These are phyloP conservation scores for Brasenia schreberi DNA, from an alignment of 164 flowering plant genomes.

Conservation along the genomic window DNA sequence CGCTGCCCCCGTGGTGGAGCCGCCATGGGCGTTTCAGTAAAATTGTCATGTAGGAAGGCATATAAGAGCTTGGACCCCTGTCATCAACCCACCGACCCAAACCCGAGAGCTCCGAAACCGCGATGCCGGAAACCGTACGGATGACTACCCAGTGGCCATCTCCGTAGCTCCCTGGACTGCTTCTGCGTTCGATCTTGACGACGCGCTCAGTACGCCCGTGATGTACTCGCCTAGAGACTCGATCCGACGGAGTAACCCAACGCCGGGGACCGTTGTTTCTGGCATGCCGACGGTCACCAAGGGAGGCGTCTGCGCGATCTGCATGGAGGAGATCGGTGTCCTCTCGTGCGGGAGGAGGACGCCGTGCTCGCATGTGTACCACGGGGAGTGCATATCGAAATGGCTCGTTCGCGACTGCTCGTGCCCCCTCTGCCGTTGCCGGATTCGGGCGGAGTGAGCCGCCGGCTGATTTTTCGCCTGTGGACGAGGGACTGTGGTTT, in stretches of 20 bases:
- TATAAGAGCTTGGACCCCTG: no score
- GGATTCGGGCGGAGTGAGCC: neutral
- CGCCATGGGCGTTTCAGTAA: neutral
- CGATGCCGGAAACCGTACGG: neutral
- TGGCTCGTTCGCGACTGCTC: slow-evolving; percentile 28
- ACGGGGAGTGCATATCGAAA: slow-evolving; percentile 20
- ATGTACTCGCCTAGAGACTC: neutral
- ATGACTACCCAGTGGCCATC: neutral
- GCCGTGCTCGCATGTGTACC: slow-evolving; percentile 45
- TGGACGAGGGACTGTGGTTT: neutral
- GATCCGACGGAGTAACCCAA: neutral
- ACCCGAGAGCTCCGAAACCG: neutral
- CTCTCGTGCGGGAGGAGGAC: slow-evolving; percentile 10
- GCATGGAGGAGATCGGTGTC: slow-evolving; percentile 27
- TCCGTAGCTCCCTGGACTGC: neutral
- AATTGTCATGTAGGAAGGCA: neutral
- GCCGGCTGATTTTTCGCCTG: neutral
- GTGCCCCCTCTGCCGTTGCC: slow-evolving; percentile 43
- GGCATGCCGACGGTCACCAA: neutral
- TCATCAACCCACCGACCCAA: neutral
- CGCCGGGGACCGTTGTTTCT: neutral
- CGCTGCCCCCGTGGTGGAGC: no score
- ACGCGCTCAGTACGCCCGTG: neutral
- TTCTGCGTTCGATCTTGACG: neutral
- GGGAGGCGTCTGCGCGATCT: slow-evolving; percentile 25